Evolutionary conservation across 2,329 filamentous ascomycete genomes (phyloP).

Genomic region (Colletotrichum sublineola): DNA sequence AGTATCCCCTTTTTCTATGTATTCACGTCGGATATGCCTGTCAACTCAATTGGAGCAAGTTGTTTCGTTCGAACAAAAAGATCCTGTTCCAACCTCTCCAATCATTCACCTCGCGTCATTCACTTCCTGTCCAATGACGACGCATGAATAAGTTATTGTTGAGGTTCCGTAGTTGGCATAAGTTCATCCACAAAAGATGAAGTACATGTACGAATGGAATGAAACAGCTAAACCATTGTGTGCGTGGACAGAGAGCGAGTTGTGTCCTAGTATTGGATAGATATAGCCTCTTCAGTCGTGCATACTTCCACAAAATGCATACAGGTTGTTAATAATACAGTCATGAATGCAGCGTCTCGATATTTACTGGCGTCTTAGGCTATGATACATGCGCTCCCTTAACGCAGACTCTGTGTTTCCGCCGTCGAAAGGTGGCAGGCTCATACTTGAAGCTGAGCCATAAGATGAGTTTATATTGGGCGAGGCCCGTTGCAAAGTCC

Average conservation of each 20-base stretch:
- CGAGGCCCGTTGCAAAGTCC: conserved; percentile 25
- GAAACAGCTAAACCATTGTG: too few relatives aligned
- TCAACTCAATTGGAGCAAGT: not conserved
- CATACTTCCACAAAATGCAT: not conserved
- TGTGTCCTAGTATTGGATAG: not conserved
- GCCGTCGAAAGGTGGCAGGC: conserved; percentile 18
- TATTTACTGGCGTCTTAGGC: conserved; percentile 28
- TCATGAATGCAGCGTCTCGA: not conserved
- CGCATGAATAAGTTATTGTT: not conserved
- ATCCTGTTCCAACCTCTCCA: not conserved
- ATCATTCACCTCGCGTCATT: not conserved
- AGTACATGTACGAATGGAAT: too few relatives aligned
- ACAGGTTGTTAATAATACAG: not conserved
- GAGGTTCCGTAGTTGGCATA: not conserved
- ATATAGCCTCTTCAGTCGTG: too few relatives aligned
- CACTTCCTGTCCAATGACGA: not conserved
- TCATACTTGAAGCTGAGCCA: conserved; percentile 8
- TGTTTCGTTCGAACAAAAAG: not conserved
- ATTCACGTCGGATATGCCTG: not conserved
- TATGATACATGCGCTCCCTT: conserved; percentile 33
- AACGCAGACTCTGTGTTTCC: conserved; percentile 17
- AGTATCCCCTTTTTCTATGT: conserved; percentile 12
- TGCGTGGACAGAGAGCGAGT: not conserved
- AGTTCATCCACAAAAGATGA: not conserved
- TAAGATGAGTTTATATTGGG: conserved; percentile 21